phyloP scores from a whole-genome alignment of 352 stramenopile species.

The Pelagophyceae sp. region DNA sequence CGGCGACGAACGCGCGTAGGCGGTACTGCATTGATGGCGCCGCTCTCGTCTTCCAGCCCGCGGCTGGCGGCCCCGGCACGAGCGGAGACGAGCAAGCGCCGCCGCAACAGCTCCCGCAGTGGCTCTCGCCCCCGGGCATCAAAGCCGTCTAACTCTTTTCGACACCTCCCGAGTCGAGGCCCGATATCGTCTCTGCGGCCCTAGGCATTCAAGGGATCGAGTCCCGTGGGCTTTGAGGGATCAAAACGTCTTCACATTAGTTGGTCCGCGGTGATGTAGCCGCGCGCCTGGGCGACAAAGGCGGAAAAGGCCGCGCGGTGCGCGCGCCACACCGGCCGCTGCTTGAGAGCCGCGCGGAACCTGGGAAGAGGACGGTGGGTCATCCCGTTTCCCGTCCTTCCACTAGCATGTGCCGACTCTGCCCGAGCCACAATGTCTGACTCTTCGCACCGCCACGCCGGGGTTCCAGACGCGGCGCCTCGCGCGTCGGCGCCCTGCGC shows the following conservation, averaged over 20 bases:
- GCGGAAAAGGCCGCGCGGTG: neutral
- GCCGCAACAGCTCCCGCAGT: slow-evolving; percentile 17
- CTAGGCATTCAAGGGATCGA: too few relatives aligned
- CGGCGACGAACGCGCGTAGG: too few relatives aligned
- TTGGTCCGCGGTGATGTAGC: neutral
- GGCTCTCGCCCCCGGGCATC: slow-evolving; percentile 11
- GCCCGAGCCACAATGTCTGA: too few relatives aligned
- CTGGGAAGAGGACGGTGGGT: neutral
- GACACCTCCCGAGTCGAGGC: too few relatives aligned
- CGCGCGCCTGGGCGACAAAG: neutral
- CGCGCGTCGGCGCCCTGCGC: too few relatives aligned
- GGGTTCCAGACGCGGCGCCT: too few relatives aligned
- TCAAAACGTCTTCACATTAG: too few relatives aligned
- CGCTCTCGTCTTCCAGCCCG: slow-evolving; percentile 12
- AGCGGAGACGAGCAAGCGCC: slow-evolving; percentile 26
- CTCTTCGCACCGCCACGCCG: too few relatives aligned
- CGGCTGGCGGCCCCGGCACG: slow-evolving; percentile 8
- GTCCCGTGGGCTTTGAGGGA: too few relatives aligned
- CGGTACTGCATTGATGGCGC: neutral
- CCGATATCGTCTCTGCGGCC: too few relatives aligned
- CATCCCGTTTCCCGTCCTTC: too few relatives aligned
- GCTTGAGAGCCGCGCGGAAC: neutral
- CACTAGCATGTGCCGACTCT: too few relatives aligned
- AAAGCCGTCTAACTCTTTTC: slow-evolving; percentile 1
- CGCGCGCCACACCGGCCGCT: neutral